These are phyloP conservation scores for Ajuga reptans DNA, from an alignment of 305 asterid genomes.

Conservation along the genomic window DNA sequence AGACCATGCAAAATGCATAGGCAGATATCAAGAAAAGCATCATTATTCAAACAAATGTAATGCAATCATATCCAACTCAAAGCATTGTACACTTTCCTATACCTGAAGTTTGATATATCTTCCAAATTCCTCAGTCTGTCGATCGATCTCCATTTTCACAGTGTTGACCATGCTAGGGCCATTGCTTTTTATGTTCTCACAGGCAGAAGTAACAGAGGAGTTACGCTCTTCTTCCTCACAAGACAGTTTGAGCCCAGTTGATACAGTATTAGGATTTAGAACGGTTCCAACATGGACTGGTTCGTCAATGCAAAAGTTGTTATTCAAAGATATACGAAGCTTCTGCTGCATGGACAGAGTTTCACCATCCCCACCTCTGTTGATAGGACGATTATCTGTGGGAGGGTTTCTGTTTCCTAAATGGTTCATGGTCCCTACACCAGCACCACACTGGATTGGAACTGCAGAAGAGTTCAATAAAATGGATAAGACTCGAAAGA, in stretches of 20 bases:
- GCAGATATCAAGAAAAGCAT: not conserved
- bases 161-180: conserved; percentile 26
- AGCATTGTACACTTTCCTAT: not conserved
- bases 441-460: conserved; percentile 37
- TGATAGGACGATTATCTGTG: conserved; percentile 27
- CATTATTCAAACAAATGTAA: not conserved
- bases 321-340: conserved; percentile 40
- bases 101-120: conserved; percentile 60
- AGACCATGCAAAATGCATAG: not conserved
- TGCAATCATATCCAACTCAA: not conserved
- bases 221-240: conserved; percentile 56
- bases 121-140: conserved; percentile 45
- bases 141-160: conserved; percentile 43
- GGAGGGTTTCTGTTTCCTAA: conserved; percentile 30
- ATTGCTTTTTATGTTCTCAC: conserved; percentile 29
- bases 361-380: conserved; percentile 41
- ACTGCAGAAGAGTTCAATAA: conserved; percentile 28
- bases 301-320: conserved; percentile 37
- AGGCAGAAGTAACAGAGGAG: conserved; percentile 44
- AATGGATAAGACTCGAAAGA: not conserved
- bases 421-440: conserved; percentile 33
- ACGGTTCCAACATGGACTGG: conserved; percentile 30
- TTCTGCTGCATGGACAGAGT: conserved; percentile 38
- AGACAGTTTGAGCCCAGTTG: conserved; percentile 59
- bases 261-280: conserved; percentile 47